These are phyloP conservation scores for Chrysosphaeria jannelii DNA, from an alignment of 2,329 filamentous ascomycete species.

Conservation along the genomic window DNA sequence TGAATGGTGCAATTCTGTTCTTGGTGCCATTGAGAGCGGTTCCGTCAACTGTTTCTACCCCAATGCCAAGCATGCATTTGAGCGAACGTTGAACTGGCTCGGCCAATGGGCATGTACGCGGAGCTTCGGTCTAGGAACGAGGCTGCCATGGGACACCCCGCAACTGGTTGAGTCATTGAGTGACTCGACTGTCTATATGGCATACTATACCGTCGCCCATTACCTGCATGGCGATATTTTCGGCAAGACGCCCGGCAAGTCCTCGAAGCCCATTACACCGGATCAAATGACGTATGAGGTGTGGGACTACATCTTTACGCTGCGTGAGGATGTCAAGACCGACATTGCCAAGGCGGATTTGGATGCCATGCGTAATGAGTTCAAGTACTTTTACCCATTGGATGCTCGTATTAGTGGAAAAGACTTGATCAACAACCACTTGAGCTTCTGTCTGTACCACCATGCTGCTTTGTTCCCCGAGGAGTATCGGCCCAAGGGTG, in stretches of 20 bases:
- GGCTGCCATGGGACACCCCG: conserved; percentile 73
- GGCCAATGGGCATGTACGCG: conserved; percentile 87
- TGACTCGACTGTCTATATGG: conserved; percentile 75
- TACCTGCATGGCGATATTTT: conserved; percentile 62
- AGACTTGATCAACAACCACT: conserved; percentile 74
- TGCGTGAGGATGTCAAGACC: conserved; percentile 36
- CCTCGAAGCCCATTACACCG: conserved; percentile 31
- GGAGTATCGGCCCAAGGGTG: conserved; percentile 63
- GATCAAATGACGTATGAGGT: conserved; percentile 86
- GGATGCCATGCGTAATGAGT: conserved; percentile 60
- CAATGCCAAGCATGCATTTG: conserved; percentile 53
- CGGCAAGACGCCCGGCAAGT: conserved; percentile 33
- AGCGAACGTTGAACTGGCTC: conserved; percentile 70
- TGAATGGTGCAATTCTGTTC: conserved; percentile 49
- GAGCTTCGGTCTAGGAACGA: conserved; percentile 75
- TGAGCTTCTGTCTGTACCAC: conserved; percentile 88
- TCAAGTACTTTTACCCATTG: conserved; percentile 90
- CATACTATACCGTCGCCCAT: conserved; percentile 38
- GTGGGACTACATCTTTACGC: conserved; percentile 85
- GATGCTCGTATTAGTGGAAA: conserved; percentile 75
- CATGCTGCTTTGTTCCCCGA: conserved; percentile 69
- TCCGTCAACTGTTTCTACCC: conserved; percentile 46
- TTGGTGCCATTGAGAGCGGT: conserved; percentile 39
- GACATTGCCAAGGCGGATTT: conserved; percentile 36
- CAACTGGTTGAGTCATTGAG: conserved; percentile 81